Conservation (phyloP, 805 yeast species). For the Saccharomycopsis sp. region DNA sequence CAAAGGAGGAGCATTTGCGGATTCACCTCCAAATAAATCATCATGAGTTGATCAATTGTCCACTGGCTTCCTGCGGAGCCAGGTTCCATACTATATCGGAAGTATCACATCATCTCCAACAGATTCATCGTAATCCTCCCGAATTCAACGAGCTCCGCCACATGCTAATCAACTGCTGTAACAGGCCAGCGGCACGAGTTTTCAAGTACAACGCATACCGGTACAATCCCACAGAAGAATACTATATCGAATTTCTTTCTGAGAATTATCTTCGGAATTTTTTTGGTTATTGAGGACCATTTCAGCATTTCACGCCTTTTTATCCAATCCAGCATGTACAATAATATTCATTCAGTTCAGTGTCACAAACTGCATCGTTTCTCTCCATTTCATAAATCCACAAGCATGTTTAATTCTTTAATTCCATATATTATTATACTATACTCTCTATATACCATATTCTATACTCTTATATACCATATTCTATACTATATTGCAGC, state of each 20-base stretch:
- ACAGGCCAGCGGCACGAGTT: slow-evolving; percentile 8
- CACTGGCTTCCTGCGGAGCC: slow-evolving; percentile 4
- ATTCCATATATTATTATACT: neutral
- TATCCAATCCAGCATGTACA: neutral
- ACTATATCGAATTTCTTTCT: slow-evolving; percentile 13
- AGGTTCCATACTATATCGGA: slow-evolving; percentile 10
- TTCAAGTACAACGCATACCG: slow-evolving; percentile 19
- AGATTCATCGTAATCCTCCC: slow-evolving; percentile 1
- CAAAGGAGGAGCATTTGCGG: slow-evolving; percentile 7
- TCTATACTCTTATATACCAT: neutral
- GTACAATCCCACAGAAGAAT: slow-evolving; percentile 17
- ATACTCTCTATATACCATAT: neutral
- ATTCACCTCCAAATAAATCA: slow-evolving; percentile 12
- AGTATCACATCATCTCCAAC: slow-evolving; percentile 4
- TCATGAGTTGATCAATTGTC: slow-evolving; percentile 14
- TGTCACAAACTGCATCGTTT: neutral
- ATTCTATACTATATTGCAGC: neutral
- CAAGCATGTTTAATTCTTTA: neutral
- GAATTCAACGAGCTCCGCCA: neutral
- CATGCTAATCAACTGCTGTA: slow-evolving; percentile 3
- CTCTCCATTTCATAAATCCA: neutral
- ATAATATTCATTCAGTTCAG: neutral
- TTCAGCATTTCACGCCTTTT: neutral
- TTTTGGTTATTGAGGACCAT: slow-evolving; percentile 10
- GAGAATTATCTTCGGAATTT: slow-evolving; percentile 14